Conservation (phyloP, 257 asterid species). For the Primulina huaijiensis region DNA sequence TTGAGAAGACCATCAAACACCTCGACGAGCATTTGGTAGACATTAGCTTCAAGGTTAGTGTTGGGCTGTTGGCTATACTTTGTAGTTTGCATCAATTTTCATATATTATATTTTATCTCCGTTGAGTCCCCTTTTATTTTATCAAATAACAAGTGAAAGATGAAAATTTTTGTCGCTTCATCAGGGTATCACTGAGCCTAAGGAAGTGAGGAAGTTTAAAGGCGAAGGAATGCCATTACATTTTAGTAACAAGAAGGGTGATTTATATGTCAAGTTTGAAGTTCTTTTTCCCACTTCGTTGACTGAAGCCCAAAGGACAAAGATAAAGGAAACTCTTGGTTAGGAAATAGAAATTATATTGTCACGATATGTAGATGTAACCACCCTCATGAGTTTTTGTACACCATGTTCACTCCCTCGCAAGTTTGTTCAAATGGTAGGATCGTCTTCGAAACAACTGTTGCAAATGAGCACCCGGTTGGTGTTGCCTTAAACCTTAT, state of each 20-base stretch:
- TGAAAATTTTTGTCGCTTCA: neutral
- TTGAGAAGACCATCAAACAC: constrained; percentile 80
- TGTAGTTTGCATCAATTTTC: neutral
- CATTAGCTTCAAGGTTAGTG: constrained; percentile 54
- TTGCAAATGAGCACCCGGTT: neutral
- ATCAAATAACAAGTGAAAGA: neutral
- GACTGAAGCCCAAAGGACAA: constrained; percentile 69
- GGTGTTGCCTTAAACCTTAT: constrained; percentile 11
- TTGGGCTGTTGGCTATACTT: too few species aligned
- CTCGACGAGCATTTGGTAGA: constrained; percentile 84
- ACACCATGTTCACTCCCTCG: constrained; percentile 15
- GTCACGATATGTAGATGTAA: constrained; percentile 19
- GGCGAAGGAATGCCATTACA: constrained; percentile 95
- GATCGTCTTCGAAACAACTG: constrained; percentile 23
- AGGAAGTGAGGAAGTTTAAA: constrained; percentile 80
- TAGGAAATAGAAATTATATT: constrained; percentile 18
- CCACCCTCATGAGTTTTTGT: neutral
- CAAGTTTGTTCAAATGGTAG: constrained; percentile 34
- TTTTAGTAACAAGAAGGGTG: constrained; percentile 81
- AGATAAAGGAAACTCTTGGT: constrained; percentile 47
- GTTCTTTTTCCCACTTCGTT: constrained; percentile 78
- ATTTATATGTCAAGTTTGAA: constrained; percentile 71
- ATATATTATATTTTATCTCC: too few species aligned
- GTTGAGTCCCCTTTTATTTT: too few species aligned
- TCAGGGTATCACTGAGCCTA: constrained; percentile 84